These are phyloP conservation scores for Mimosa bimucronata DNA, from an alignment of 306 rosid genomes.

Conservation along the genomic window DNA sequence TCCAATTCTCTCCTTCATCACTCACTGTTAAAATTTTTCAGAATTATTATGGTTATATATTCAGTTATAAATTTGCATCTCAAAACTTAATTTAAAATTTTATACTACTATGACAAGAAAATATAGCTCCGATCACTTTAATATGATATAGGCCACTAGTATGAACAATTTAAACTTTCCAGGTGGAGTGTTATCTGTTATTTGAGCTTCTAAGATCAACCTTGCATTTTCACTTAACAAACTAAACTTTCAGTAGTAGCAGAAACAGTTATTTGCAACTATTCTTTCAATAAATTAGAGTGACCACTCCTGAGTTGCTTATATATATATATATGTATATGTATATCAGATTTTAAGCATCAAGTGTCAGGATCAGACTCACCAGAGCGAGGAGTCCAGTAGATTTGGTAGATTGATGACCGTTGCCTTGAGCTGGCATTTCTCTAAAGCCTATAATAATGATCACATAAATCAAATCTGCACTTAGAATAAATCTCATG, in stretches of 20 bases:
- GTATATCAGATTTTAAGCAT: not conserved
- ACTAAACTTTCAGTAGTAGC: not conserved
- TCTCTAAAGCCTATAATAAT: slow-evolving; percentile 57
- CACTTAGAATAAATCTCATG: not conserved
- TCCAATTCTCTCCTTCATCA: slow-evolving; percentile 82
- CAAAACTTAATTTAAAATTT: not conserved
- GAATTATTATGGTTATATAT: not conserved
- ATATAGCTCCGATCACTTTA: not conserved
- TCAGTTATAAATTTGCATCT: not conserved
- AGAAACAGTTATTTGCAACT: not conserved
- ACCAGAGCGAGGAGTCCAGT: slow-evolving; percentile 62
- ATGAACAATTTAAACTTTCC: not conserved
- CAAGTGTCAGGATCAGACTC: slow-evolving; percentile 30
- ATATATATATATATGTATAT: not conserved
- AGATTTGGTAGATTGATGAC: slow-evolving; percentile 56
- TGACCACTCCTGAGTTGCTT: not conserved
- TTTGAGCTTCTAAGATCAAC: not conserved
- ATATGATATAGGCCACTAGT: not conserved
- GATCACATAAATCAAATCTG: slow-evolving; percentile 13
- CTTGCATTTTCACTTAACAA: not conserved
- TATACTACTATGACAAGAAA: not conserved
- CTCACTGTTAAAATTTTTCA: slow-evolving; percentile 44
- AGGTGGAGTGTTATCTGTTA: not conserved
- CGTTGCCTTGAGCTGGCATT: slow-evolving; percentile 67
- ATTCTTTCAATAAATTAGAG: not conserved